Base-by-base conservation (phyloP, 2,329 filamentous ascomycete species). In the Trichocomaceae sp. region DNA sequence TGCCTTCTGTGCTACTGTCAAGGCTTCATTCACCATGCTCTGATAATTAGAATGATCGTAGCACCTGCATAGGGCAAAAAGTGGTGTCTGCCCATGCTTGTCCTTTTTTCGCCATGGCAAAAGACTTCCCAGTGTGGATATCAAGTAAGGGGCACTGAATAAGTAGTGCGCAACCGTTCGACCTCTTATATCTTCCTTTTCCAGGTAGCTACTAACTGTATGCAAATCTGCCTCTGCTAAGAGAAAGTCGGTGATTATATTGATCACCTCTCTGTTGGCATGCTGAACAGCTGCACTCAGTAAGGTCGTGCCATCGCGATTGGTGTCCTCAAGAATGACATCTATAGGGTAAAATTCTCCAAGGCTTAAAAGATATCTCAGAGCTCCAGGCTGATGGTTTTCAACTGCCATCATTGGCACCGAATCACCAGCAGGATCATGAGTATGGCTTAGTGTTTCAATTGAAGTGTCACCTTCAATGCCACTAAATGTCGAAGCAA, bases 41-140 rank as follows among this genome's bases (percentile, higher is more conserved):
- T 83, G 82, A 71, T 99, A 99, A 62, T 91, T 80, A 1, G 84
- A 80, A 69, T 99, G 90, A 66, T 99, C 93, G 66, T 99, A 99
- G 0, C 90, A 97, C 62, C 93, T 84, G 69, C 91, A 97, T 1
- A 97, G 78, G 1, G 93, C 93, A 69, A 99, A 97, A 8, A 99
- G 75, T 1, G 93, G 95, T n/a, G 95, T 99, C 71, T 97, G 93
- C 0, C 93, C 93, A 66, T 97, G 96, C 69, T 90, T 95, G 71
- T 99, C 93, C 61, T 86, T 90, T 69, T 95, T 83, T 56, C 84
- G 82, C 93, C 93, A 99, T 8, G 90, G 88, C 52, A 99, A 77
- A 60, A 92, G 73, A 57, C 81, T 79, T 2, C 90, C 91, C 57
- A 97, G 85, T 53, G 81, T 80, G 45, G 78, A 75, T 61, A 99